Evolutionary conservation across 75 land plant species (phyloP).

Genomic region (Pinus taeda): DNA sequence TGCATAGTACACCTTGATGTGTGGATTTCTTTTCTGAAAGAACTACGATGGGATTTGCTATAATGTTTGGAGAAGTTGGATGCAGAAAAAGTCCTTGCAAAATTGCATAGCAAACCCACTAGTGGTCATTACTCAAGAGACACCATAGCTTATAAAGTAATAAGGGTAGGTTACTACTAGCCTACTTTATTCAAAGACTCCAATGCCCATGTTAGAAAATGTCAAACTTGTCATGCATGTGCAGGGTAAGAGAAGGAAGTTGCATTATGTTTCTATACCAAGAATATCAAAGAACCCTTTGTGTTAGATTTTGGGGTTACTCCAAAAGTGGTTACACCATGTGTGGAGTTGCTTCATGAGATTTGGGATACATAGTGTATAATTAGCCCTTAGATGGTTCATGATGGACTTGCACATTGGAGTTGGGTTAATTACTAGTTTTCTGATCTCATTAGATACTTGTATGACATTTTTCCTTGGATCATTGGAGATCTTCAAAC

Average conservation of each 20-base stretch:
- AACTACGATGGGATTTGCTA: not conserved
- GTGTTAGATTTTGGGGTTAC: too few relatives aligned
- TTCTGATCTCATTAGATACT: too few relatives aligned
- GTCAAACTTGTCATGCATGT: not conserved
- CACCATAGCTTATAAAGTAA: not conserved
- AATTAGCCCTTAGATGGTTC: too few relatives aligned
- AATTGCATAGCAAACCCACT: not conserved
- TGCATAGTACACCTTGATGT: not conserved
- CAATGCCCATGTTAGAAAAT: not conserved
- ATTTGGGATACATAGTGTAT: too few relatives aligned
- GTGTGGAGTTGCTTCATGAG: too few relatives aligned
- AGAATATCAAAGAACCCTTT: not conserved
- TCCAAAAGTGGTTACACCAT: too few relatives aligned
- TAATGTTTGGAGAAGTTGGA: not conserved
- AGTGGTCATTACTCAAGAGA: not conserved
- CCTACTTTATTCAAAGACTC: not conserved
- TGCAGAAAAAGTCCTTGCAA: not conserved
- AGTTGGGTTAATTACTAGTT: too few relatives aligned
- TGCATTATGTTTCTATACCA: not conserved
- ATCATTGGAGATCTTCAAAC: too few relatives aligned
- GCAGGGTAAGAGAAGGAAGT: not conserved
- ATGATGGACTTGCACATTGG: too few relatives aligned
- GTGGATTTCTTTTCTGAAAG: not conserved
- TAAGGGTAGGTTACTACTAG: not conserved
- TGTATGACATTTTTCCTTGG: too few relatives aligned